These are phyloP conservation scores for Ascobolus immersus DNA, from an alignment of 495 filamentous ascomycete species.

Conservation along the genomic window DNA sequence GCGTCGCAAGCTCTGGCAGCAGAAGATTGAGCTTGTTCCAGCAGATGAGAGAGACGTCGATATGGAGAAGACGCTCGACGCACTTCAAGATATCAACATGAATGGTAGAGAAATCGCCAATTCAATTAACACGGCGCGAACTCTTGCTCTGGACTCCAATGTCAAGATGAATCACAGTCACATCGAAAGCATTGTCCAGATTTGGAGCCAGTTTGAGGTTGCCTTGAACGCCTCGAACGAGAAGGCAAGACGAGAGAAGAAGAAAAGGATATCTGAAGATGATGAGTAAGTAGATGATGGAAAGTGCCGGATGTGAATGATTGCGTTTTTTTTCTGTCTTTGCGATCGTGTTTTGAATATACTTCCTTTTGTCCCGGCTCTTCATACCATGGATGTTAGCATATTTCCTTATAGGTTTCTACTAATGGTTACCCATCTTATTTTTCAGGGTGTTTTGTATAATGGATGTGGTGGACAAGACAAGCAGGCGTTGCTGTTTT, in stretches of 20 bases:
- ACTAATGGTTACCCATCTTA: too few species aligned
- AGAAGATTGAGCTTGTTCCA: background rate
- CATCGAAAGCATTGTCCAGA: background rate
- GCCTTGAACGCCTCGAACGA: background rate
- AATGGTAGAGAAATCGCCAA: constrained; percentile 1
- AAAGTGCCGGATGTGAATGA: background rate
- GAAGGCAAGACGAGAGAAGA: too few species aligned
- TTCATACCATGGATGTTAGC: background rate
- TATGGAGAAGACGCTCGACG: background rate
- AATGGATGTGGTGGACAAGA: too few species aligned
- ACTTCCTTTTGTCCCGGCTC: background rate
- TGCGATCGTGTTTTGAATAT: background rate
- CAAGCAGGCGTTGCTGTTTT: too few species aligned
- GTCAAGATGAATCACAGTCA: background rate
- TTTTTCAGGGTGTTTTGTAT: too few species aligned
- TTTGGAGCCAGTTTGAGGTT: background rate
- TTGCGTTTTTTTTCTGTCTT: too few species aligned
- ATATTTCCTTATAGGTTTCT: background rate
- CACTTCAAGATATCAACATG: background rate
- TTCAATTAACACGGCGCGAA: background rate
- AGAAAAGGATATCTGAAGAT: too few species aligned
- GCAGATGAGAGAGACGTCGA: background rate
- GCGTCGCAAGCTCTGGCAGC: constrained; percentile 2
- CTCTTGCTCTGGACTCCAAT: background rate
- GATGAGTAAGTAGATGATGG: background rate